A percentile compares a stretch with the other conserved stretches of the same genome.
Evolutionary conservation across 768 basidiomycete species (phyloP).

Genomic region (Erythrobasidium yunnanense): DNA sequence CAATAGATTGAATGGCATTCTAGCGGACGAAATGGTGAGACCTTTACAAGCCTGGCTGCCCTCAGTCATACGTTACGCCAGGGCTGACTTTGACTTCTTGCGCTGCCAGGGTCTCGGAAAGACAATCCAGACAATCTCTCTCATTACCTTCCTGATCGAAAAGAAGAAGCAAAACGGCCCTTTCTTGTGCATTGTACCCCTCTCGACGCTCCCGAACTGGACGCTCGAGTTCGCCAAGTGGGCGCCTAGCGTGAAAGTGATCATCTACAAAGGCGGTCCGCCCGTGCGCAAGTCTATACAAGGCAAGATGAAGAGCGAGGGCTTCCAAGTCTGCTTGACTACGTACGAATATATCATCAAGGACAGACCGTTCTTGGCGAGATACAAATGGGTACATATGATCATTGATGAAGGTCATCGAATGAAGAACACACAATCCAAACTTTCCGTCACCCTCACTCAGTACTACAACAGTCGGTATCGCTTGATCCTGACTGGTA

Average conservation of each 20-base stretch:
- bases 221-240: slow-evolving; percentile 44
- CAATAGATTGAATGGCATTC: slow-evolving; percentile 40
- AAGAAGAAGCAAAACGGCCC: slow-evolving; percentile 54
- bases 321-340: slow-evolving; percentile 42
- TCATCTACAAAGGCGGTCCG: slow-evolving; percentile 84
- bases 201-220: slow-evolving; percentile 60
- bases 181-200: slow-evolving; percentile 82
- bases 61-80: background rate
- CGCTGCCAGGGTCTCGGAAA: slow-evolving; percentile 42
- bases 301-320: slow-evolving; percentile 30
- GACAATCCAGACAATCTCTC: slow-evolving; percentile 92
- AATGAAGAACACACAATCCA: slow-evolving; percentile 85
- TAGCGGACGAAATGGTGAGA: slow-evolving; percentile 41
- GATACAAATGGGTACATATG: slow-evolving; percentile 63
- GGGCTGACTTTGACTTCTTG: background rate
- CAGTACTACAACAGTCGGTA: slow-evolving; percentile 75
- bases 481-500: slow-evolving; percentile 88
- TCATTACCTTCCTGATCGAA: slow-evolving; percentile 80
- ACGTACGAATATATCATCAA: slow-evolving; percentile 58
- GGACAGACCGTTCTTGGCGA: slow-evolving; percentile 34
- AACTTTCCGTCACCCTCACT: slow-evolving; percentile 46
- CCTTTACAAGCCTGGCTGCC: background rate
- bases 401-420: slow-evolving; percentile 94
- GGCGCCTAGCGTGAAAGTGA: slow-evolving; percentile 52
- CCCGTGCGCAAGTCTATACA: slow-evolving; percentile 70